Conservation (phyloP, 78 protist species). For the Reticulomyxa filosa region DNA sequence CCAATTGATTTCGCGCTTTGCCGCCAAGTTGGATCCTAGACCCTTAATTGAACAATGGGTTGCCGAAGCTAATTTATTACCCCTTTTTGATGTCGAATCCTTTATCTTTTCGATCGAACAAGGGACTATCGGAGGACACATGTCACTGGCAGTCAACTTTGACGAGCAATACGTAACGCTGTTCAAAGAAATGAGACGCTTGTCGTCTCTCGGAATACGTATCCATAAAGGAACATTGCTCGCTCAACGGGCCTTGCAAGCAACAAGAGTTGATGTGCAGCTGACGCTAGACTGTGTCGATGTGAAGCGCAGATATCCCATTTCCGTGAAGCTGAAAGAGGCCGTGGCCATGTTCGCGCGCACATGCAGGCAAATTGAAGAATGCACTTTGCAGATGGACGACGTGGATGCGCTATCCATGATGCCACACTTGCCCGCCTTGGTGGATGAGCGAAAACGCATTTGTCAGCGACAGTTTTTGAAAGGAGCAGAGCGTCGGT, state of each 20-base stretch:
- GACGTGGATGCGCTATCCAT: too few species aligned
- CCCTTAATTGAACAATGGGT: neutral
- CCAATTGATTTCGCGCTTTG: neutral
- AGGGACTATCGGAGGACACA: neutral
- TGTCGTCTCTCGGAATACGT: neutral
- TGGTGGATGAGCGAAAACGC: neutral
- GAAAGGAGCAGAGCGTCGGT: neutral
- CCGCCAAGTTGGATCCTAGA: neutral
- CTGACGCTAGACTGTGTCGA: neutral
- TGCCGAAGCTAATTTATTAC: neutral
- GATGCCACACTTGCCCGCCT: neutral
- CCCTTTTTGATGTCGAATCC: neutral
- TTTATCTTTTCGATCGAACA: neutral
- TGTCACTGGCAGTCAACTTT: slow-evolving; percentile 1
- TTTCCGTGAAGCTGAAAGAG: neutral
- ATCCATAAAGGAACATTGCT: too few species aligned
- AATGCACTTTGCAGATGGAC: too few species aligned
- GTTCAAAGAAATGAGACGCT: neutral
- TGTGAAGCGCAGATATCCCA: neutral
- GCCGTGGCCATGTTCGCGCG: neutral
- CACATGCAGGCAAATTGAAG: neutral
- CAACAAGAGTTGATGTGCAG: too few species aligned
- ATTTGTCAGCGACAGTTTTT: neutral
- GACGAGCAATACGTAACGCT: neutral
- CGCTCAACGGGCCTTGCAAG: too few species aligned